These are phyloP conservation scores for Oenanthe sinensis DNA, from an alignment of 129 eudicot genomes.

Conservation along the genomic window DNA sequence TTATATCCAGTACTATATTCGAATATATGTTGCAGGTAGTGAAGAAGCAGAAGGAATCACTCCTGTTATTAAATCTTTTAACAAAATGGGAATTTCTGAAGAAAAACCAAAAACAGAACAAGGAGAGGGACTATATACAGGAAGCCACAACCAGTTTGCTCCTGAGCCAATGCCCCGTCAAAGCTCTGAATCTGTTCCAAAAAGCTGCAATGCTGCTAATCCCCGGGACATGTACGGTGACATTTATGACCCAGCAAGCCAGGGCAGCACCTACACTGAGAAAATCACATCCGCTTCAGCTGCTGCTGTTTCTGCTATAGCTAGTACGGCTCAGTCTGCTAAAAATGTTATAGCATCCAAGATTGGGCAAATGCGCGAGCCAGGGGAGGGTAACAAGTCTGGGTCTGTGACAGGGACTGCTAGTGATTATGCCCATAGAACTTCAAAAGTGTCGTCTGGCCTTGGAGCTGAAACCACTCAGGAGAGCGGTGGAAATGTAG, in stretches of 20 bases:
- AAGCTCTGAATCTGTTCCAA: conserved; percentile 9
- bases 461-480: conserved; percentile 10
- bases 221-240: conserved; percentile 5
- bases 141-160: conserved; percentile 35
- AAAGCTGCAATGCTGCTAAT: background rate
- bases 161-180: background rate
- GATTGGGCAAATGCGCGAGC: conserved; percentile 17
- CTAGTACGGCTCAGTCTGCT: conserved; percentile 28
- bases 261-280: conserved; percentile 10
- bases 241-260: background rate
- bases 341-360: conserved; percentile 32
- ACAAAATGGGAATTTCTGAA: conserved; percentile 19
- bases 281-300: conserved; percentile 23
- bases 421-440: conserved; percentile 38
- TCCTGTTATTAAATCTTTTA: conserved; percentile 15
- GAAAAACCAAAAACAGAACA: background rate
- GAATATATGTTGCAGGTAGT: conserved; percentile 13
- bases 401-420: conserved; percentile 7
- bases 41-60: conserved; percentile 18
- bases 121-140: conserved; percentile 10
- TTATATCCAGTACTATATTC: background rate
- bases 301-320: conserved; percentile 12
- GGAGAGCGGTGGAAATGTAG: background rate
- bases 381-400: conserved; percentile 5
- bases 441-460: conserved; percentile 35